Base-by-base conservation (phyloP, 768 basidiomycete species). In the Leccinum imitatum region DNA sequence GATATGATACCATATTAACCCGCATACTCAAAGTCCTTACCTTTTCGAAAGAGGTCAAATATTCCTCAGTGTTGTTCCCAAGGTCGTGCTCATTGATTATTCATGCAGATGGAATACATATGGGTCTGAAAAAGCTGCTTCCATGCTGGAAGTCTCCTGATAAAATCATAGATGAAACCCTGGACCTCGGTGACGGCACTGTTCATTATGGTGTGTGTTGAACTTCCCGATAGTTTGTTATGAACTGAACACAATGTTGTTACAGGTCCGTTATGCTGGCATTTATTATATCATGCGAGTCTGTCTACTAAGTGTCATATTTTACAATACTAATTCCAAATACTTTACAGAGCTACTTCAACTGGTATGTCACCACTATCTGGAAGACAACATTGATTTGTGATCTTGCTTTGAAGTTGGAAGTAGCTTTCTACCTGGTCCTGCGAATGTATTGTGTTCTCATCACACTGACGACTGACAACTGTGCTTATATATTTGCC, bases 201-300 rank as follows among this genome's bases (percentile, higher is more conserved):
- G 6, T 51, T 51, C 17, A 11, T 31, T 14, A 15, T 51, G 14
- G 47, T 48, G 7, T 9, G 17, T 31, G 13, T n/a, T 11, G 23
- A 27, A 21, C 30, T 50, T 6, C 13, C 15, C 1, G 27, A 7
- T 27, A 27, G 1, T 13, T 27, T 8, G 3, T 13, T 9, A 8
- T 13, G 25, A 17, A 31, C 21, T 27, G 27, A 27, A 27, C 41
- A 19, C 37, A 27, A 27, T 27, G 0, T 21, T 3, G 8, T 19
- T 9, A 23, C 31, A 66, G 65, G 25, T 52, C 27, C 65, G 65
- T 19, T 67, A 67, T 23, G 23, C 14, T 6, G 61, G 65, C 13
- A 59, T 60, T 30, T 60, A 50, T 13, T n/a, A 11, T 6, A 30
- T 53, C 21, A n/a, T 39, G 65, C 63, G 46, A 31, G 27, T 14